phyloP scores from a whole-genome alignment of 202 grass and related monocot genomes.

The Panicum hallii region DNA sequence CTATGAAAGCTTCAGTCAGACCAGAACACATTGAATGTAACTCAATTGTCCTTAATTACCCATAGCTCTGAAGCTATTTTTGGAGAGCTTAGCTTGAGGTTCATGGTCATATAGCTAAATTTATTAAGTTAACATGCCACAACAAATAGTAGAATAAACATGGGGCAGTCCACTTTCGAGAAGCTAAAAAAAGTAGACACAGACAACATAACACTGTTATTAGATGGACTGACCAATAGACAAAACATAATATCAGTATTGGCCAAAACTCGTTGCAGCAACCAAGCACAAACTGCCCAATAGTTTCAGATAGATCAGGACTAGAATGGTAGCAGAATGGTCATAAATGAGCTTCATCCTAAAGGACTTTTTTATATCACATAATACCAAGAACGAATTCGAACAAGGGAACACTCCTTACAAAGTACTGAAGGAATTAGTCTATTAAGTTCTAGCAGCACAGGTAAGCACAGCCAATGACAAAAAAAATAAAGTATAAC shows the following conservation, averaged over 20 bases:
- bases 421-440: slow-evolving; percentile 29
- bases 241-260: slow-evolving; percentile 1
- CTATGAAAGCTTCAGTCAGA: slow-evolving; percentile 13
- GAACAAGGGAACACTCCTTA: slow-evolving; percentile 11
- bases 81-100: slow-evolving; percentile 31
- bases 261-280: slow-evolving; percentile 21
- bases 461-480: neutral
- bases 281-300: slow-evolving; percentile 3
- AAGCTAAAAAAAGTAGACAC: slow-evolving; percentile 24
- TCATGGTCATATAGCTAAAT: neutral
- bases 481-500: slow-evolving; percentile 11
- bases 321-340: slow-evolving; percentile 11
- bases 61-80: slow-evolving; percentile 16
- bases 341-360: slow-evolving; percentile 6
- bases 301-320: slow-evolving; percentile 19
- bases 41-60: slow-evolving; percentile 6
- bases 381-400: slow-evolving; percentile 34
- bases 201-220: neutral
- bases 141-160: slow-evolving; percentile 22
- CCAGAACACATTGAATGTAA: slow-evolving; percentile 18
- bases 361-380: neutral
- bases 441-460: slow-evolving; percentile 15
- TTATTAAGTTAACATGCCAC: neutral
- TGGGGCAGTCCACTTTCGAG: neutral
- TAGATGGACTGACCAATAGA: slow-evolving; percentile 27